Evolutionary conservation across 148 eudicot species (phyloP).

Genomic region (Nyssa sinensis): DNA sequence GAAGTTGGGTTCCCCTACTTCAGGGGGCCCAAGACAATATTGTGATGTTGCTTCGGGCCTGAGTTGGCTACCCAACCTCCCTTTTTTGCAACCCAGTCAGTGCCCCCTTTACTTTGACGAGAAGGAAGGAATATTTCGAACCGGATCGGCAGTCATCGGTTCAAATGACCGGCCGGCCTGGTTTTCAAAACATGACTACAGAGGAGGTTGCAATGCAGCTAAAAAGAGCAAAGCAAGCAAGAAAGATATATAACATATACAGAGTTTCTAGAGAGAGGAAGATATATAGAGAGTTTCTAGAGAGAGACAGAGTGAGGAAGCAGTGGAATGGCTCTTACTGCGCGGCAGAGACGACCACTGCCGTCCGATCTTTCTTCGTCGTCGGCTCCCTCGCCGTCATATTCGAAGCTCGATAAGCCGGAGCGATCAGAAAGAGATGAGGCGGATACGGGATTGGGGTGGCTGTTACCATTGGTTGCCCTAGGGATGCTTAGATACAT

Average conservation of each 20-base stretch:
- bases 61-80: neutral
- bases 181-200: neutral
- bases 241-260: neutral
- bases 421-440: constrained; percentile 32
- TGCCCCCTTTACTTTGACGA: neutral
- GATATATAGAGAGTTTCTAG: too few relatives aligned
- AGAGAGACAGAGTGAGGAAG: neutral
- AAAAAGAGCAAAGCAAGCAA: neutral
- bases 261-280: neutral
- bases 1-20: too few relatives aligned
- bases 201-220: neutral
- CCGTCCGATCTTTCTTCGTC: constrained; percentile 42
- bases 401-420: constrained; percentile 71
- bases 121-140: neutral
- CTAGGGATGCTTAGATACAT: constrained; percentile 72
- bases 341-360: constrained; percentile 59
- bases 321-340: constrained; percentile 41
- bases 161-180: neutral
- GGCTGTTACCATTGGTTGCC: constrained; percentile 61
- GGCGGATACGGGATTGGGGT: constrained; percentile 48
- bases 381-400: constrained; percentile 44
- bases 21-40: too few relatives aligned
- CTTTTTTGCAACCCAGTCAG: neutral
- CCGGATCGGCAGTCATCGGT: neutral
- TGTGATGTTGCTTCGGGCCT: too few relatives aligned